phyloP scores from a whole-genome alignment of 2,329 filamentous ascomycete species.

The Shiraia bambusicola region DNA sequence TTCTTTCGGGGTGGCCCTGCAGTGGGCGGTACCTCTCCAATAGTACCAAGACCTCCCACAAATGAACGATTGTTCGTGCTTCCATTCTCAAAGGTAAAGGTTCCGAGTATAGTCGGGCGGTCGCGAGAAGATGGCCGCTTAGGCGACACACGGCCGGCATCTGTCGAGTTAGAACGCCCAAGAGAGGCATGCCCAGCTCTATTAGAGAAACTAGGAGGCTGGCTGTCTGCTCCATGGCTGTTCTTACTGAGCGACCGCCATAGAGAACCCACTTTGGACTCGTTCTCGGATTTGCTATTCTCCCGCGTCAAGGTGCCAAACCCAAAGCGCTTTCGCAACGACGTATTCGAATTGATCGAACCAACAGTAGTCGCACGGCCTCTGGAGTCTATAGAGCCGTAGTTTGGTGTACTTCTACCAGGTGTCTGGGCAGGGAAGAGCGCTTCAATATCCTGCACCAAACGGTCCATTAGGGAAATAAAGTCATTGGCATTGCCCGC shows the following conservation, averaged over 20 bases:
- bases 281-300: slow-evolving; percentile 71
- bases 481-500: slow-evolving; percentile 78
- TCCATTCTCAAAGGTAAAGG: slow-evolving; percentile 52
- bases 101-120: slow-evolving; percentile 50
- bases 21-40: slow-evolving; percentile 50
- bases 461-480: slow-evolving; percentile 82
- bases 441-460: slow-evolving; percentile 85
- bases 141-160: slow-evolving; percentile 59
- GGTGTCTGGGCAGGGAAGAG: slow-evolving; percentile 72
- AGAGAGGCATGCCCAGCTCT: slow-evolving; percentile 58
- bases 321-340: slow-evolving; percentile 79
- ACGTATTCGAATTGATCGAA: slow-evolving; percentile 85
- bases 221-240: slow-evolving; percentile 48
- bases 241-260: slow-evolving; percentile 89
- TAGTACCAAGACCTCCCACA: slow-evolving; percentile 50
- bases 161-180: slow-evolving; percentile 74
- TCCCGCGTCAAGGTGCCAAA: slow-evolving; percentile 74
- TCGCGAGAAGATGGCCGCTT: slow-evolving; percentile 59
- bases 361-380: slow-evolving; percentile 65
- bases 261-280: slow-evolving; percentile 72
- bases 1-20: slow-evolving; percentile 61
- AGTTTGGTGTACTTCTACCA: slow-evolving; percentile 49
- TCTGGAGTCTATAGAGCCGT: slow-evolving; percentile 61
- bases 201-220: slow-evolving; percentile 63
- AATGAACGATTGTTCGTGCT: slow-evolving; percentile 32